Percentiles rank a stretch among this genome's conserved stretches.
phyloP scores from a whole-genome alignment of 305 asterid genomes.

The Fraxinus greggii region DNA sequence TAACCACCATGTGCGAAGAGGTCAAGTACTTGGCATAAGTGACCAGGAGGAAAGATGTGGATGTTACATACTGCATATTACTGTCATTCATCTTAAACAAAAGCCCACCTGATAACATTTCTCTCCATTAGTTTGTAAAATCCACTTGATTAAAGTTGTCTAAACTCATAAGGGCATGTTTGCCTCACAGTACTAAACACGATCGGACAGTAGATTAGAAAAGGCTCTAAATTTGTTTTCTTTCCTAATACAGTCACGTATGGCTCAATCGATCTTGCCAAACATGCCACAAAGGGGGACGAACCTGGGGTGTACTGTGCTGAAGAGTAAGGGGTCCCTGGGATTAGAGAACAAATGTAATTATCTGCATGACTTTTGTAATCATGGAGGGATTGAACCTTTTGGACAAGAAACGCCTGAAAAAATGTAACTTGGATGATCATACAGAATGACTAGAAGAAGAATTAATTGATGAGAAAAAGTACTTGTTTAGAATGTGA shows the following conservation, averaged over 20 bases:
- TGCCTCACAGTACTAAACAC: neutral
- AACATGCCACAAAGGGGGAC: neutral
- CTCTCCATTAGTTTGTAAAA: neutral
- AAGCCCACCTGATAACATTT: slow-evolving; percentile 63
- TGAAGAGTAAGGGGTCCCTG: slow-evolving; percentile 68
- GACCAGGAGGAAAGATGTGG: slow-evolving; percentile 78
- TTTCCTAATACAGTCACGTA: neutral
- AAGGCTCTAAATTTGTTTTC: neutral
- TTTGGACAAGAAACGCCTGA: slow-evolving; percentile 93
- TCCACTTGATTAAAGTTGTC: neutral
- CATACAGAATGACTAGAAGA: neutral
- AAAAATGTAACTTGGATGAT: neutral
- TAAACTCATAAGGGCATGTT: neutral
- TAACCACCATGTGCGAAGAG: slow-evolving; percentile 62
- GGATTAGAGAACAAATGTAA: slow-evolving; percentile 87
- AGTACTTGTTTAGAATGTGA: slow-evolving; percentile 8
- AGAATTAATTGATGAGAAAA: neutral
- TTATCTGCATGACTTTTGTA: slow-evolving; percentile 93
- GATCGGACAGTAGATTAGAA: neutral
- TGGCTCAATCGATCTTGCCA: neutral
- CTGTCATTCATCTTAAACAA: slow-evolving; percentile 92
- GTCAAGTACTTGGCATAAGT: slow-evolving; percentile 90
- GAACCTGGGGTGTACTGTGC: slow-evolving; percentile 88
- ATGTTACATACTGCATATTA: slow-evolving; percentile 91
- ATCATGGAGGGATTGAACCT: slow-evolving; percentile 75